Conservation (phyloP, 148 eudicot genomes). For the Vaccinium macrocarpon region DNA sequence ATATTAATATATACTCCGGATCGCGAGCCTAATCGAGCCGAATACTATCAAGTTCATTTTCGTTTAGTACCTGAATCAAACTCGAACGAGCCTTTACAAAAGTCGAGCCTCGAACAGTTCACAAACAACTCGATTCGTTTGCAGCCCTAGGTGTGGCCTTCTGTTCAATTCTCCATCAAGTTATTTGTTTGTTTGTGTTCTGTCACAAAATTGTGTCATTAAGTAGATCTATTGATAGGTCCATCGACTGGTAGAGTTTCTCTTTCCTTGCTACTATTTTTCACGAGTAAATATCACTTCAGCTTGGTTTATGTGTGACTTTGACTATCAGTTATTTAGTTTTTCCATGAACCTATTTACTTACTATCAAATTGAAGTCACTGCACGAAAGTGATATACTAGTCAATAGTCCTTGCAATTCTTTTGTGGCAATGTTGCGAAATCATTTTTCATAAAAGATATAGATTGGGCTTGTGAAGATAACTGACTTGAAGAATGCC, state of each 20-base stretch:
- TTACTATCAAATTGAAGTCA: background rate
- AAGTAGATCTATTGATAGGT: background rate
- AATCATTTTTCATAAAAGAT: background rate
- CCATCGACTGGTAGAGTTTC: background rate
- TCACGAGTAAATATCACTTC: background rate
- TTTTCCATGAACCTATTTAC: background rate
- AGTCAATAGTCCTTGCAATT: background rate
- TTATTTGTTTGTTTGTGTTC: background rate
- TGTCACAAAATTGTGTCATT: background rate
- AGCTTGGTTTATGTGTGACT: conserved; percentile 1
- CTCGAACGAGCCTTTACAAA: too few relatives aligned
- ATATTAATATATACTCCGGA: too few relatives aligned
- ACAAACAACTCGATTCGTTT: too few relatives aligned
- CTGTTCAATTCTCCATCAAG: background rate
- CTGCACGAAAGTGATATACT: background rate
- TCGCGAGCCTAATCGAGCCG: too few relatives aligned
- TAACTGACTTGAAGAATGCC: conserved; percentile 11
- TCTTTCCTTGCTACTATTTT: background rate
- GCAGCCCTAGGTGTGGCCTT: background rate
- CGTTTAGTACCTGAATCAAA: too few relatives aligned
- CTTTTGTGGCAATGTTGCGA: background rate
- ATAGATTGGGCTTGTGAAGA: background rate
- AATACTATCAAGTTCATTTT: too few relatives aligned
- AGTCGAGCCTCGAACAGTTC: too few relatives aligned
- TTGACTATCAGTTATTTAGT: background rate